Evolutionary conservation across 2,329 filamentous ascomycete genomes (phyloP).

Genomic region (Venturia nashicola): DNA sequence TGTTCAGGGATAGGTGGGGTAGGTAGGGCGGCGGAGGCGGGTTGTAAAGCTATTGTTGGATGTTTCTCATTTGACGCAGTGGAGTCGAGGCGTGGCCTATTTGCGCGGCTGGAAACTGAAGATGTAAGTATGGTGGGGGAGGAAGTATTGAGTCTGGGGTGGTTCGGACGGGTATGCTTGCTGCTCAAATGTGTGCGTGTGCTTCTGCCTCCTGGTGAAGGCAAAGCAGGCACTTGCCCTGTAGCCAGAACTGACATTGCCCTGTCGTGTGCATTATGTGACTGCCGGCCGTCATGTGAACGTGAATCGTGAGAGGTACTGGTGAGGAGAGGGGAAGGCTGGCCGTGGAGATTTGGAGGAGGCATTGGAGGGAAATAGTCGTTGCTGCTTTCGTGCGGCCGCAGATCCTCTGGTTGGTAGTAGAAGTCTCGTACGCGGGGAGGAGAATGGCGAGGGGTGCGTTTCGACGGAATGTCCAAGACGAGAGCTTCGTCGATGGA

Average conservation of each 20-base stretch:
- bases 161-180: slow-evolving; percentile 39
- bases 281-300: slow-evolving; percentile 20
- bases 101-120: slow-evolving; percentile 28
- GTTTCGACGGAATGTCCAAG: slow-evolving; percentile 69
- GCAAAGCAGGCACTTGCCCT: slow-evolving; percentile 66
- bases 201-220: slow-evolving; percentile 63
- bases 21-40: slow-evolving; percentile 39
- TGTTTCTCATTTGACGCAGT: slow-evolving; percentile 32
- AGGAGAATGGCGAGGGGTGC: slow-evolving; percentile 73
- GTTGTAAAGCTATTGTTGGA: slow-evolving; percentile 32
- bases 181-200: slow-evolving; percentile 41
- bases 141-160: slow-evolving; percentile 62
- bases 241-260: slow-evolving; percentile 73
- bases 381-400: slow-evolving; percentile 55
- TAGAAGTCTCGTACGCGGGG: slow-evolving; percentile 34
- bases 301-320: slow-evolving; percentile 13
- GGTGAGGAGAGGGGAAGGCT: slow-evolving; percentile 19
- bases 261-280: slow-evolving; percentile 32
- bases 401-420: slow-evolving; percentile 45
- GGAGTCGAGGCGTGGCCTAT: slow-evolving; percentile 26
- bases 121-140: slow-evolving; percentile 57
- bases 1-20: slow-evolving; percentile 35
- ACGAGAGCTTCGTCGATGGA: slow-evolving; percentile 77
- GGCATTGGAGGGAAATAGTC: slow-evolving; percentile 74
- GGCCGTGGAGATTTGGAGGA: slow-evolving; percentile 26